A percentile compares a stretch with the other conserved stretches of the same genome.
These are phyloP conservation scores for Asparagopsis taxiformis DNA, from an alignment of 31 red algal genomes.

Conservation along the genomic window DNA sequence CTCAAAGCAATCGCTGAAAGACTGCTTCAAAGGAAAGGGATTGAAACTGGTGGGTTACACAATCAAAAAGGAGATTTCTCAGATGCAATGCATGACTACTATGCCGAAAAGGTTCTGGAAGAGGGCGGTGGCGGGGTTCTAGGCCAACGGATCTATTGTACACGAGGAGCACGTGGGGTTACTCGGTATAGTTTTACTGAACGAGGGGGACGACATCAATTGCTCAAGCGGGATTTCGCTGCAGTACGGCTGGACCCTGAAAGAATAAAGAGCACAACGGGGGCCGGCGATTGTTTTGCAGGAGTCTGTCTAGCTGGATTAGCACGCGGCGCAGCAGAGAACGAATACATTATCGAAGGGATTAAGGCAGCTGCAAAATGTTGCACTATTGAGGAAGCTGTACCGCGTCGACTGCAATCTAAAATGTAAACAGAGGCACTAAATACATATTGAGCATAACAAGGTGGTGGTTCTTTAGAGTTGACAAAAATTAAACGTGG, in stretches of 20 bases:
- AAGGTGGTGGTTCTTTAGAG: too few species aligned
- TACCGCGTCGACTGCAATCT: too few species aligned
- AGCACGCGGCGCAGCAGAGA: slow-evolving; percentile 12
- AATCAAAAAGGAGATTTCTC: too few species aligned
- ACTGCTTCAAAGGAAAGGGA: too few species aligned
- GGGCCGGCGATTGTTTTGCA: slow-evolving; percentile 42
- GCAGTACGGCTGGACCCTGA: neutral
- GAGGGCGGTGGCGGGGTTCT: neutral
- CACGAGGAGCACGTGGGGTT: slow-evolving; percentile 22
- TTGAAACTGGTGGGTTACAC: too few species aligned
- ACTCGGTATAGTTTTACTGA: slow-evolving; percentile 5
- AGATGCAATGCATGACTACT: neutral
- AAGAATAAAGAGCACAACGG: slow-evolving; percentile 21
- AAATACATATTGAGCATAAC: too few species aligned
- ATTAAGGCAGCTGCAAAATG: slow-evolving; percentile 26
- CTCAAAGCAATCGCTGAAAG: slow-evolving; percentile 8
- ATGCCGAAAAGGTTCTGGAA: neutral
- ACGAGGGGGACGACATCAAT: too few species aligned
- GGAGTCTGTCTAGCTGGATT: slow-evolving; percentile 29
- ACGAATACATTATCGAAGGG: slow-evolving; percentile 18
- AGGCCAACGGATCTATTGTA: neutral
- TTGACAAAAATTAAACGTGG: too few species aligned
- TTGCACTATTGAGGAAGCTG: too few species aligned
- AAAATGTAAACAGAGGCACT: too few species aligned
- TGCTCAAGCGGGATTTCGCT: slow-evolving; percentile 12